Conservation (phyloP, 768 basidiomycete genomes). For the Phaeolepiota aurea region DNA sequence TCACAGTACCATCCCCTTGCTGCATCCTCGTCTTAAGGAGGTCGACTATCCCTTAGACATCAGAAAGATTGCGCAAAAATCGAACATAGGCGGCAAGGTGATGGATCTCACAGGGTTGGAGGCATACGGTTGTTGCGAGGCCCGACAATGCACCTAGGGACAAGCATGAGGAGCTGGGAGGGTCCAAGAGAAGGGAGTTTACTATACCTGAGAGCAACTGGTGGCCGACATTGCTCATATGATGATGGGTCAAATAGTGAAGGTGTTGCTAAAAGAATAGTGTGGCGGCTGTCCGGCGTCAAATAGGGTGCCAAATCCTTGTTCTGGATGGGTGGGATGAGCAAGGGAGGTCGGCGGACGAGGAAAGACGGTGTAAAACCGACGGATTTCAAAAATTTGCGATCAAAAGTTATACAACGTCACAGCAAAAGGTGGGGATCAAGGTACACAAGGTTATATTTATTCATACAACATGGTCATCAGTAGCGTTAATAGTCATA, state of each 20-base stretch:
- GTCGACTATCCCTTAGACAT: slow-evolving; percentile 54
- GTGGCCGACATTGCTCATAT: slow-evolving; percentile 62
- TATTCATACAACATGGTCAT: too few relatives aligned
- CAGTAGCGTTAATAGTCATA: too few relatives aligned
- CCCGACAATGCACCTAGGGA: slow-evolving; percentile 68
- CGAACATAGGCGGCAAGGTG: neutral
- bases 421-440: too few relatives aligned
- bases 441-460: too few relatives aligned
- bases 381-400: too few relatives aligned
- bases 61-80: neutral
- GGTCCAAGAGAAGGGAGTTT: neutral
- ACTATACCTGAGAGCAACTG: slow-evolving; percentile 55
- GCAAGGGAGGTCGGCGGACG: too few relatives aligned
- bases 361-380: too few relatives aligned
- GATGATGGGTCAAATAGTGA: slow-evolving; percentile 4
- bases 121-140: slow-evolving; percentile 61
- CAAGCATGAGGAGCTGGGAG: neutral
- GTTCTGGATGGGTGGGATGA: too few relatives aligned
- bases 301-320: too few relatives aligned
- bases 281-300: too few relatives aligned
- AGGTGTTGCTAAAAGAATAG: too few relatives aligned
- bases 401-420: too few relatives aligned
- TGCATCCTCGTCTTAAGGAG: slow-evolving; percentile 89
- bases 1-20: slow-evolving; percentile 53
- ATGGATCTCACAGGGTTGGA: slow-evolving; percentile 61